A percentile compares a stretch with the other conserved stretches of the same genome.
Evolutionary conservation across 2,329 filamentous ascomycete genomes (phyloP).

Genomic region (Eutypella sp.): DNA sequence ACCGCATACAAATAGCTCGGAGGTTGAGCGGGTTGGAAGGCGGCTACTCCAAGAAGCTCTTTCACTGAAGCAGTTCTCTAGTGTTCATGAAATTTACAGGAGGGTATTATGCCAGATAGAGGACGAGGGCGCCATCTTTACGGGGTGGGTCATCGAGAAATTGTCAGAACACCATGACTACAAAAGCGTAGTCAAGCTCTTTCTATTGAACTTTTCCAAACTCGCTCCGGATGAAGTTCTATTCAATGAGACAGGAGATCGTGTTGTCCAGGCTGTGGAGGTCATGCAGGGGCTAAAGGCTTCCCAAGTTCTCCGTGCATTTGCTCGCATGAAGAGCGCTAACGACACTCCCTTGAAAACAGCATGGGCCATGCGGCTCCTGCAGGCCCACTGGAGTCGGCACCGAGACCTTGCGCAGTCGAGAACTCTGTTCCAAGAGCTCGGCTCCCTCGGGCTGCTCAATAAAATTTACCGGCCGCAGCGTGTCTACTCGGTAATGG

Average conservation of each 20-base stretch:
- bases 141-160: slow-evolving; percentile 26
- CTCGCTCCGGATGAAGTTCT: slow-evolving; percentile 10
- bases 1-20: slow-evolving; percentile 3
- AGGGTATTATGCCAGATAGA: slow-evolving; percentile 22
- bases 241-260: slow-evolving; percentile 24
- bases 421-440: slow-evolving; percentile 23
- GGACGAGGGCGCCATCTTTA: slow-evolving; percentile 20
- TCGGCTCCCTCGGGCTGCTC: slow-evolving; percentile 18
- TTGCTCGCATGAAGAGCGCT: slow-evolving; percentile 20
- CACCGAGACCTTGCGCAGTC: slow-evolving; percentile 20
- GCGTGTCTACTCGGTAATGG: slow-evolving; percentile 33
- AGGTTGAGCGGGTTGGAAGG: slow-evolving; percentile 19
- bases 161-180: slow-evolving; percentile 26
- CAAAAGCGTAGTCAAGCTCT: slow-evolving; percentile 29
- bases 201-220: slow-evolving; percentile 28
- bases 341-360: slow-evolving; percentile 19
- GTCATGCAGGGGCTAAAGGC: slow-evolving; percentile 21
- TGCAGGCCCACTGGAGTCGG: slow-evolving; percentile 31
- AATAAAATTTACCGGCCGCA: slow-evolving; percentile 21
- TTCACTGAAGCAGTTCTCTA: slow-evolving; percentile 9
- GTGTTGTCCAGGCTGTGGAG: slow-evolving; percentile 29
- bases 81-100: slow-evolving; percentile 26
- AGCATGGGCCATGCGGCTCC: slow-evolving; percentile 32
- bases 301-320: slow-evolving; percentile 22
- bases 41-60: slow-evolving; percentile 26